A percentile compares a stretch with the other conserved stretches of the same genome.
Conservation (phyloP, 2,329 filamentous ascomycete genomes). For the Elsinoe necatrix region DNA sequence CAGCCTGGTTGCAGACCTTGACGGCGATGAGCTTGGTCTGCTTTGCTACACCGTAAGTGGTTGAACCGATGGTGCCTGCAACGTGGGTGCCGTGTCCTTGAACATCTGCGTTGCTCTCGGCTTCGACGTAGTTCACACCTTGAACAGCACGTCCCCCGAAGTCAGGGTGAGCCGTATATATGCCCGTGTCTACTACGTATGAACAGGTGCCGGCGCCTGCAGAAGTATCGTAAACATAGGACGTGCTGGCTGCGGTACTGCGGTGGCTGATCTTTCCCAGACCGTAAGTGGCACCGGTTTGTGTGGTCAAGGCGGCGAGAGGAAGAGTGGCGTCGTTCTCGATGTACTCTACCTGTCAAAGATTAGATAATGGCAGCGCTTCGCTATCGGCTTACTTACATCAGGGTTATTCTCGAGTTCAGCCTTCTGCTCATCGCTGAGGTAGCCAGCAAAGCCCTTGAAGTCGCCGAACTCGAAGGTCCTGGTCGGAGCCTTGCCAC, state of each 20-base stretch:
- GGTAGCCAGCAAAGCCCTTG: conserved; percentile 17
- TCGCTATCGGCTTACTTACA: too few species aligned
- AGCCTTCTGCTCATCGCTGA: conserved; percentile 15
- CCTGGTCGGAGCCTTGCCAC: conserved; percentile 12
- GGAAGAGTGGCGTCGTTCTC: conserved; percentile 15
- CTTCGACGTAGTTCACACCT: conserved; percentile 33
- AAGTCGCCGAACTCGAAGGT: conserved; percentile 17
- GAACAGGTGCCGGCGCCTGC: conserved; percentile 37
- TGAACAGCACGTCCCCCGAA: conserved; percentile 37
- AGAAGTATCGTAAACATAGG: conserved; percentile 33
- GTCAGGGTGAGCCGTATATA: conserved; percentile 37
- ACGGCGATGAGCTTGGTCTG: conserved; percentile 48
- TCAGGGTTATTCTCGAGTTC: conserved; percentile 17
- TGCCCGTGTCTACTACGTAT: conserved; percentile 42
- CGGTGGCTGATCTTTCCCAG: conserved; percentile 21
- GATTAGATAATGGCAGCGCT: too few species aligned
- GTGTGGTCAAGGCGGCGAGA: conserved; percentile 16
- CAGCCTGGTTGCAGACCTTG: conserved; percentile 39
- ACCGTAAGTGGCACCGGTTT: conserved; percentile 21
- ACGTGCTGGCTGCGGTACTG: conserved; percentile 21
- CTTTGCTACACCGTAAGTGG: conserved; percentile 55
- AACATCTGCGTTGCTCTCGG: conserved; percentile 32
- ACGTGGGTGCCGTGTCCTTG: conserved; percentile 59
- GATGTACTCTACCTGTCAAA: conserved; percentile 4
- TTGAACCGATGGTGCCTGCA: conserved; percentile 51